phyloP scores from a whole-genome alignment of 1,139 yeast genomes.

The Insectozyma bohioensis region DNA sequence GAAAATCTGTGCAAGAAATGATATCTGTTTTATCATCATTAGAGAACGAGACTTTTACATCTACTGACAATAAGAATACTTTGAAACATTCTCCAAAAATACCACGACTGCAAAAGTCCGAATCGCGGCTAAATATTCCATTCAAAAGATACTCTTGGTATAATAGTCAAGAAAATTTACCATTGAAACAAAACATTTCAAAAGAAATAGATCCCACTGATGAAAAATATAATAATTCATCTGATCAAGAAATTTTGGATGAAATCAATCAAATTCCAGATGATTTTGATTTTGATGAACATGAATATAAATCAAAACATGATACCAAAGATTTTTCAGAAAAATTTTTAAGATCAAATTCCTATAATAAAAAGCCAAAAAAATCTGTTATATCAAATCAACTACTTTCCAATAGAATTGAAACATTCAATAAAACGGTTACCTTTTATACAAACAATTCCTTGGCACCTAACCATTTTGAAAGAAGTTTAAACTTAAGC shows the following conservation, averaged over 20 bases:
- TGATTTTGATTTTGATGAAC: slow-evolving; percentile 52
- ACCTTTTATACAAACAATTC: slow-evolving; percentile 44
- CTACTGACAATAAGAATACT: background rate
- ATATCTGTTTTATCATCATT: slow-evolving; percentile 19
- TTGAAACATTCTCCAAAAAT: background rate
- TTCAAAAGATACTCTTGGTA: slow-evolving; percentile 36
- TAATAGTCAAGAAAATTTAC: slow-evolving; percentile 30
- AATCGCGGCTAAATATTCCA: slow-evolving; percentile 8
- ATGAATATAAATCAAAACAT: slow-evolving; percentile 1
- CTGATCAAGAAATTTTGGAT: slow-evolving; percentile 45
- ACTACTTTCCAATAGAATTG: slow-evolving; percentile 43
- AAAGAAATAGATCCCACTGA: slow-evolving; percentile 10
- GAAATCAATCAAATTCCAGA: slow-evolving; percentile 60
- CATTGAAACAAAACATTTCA: slow-evolving; percentile 14
- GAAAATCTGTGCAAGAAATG: slow-evolving; percentile 28
- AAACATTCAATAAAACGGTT: slow-evolving; percentile 53
- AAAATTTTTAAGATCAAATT: slow-evolving; percentile 30
- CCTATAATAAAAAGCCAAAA: slow-evolving; percentile 39
- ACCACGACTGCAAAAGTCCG: background rate
- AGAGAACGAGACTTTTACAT: too few relatives aligned
- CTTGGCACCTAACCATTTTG: slow-evolving; percentile 10
- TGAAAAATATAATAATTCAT: slow-evolving; percentile 15
- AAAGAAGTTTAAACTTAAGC: slow-evolving; percentile 23
- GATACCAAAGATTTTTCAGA: slow-evolving; percentile 19
- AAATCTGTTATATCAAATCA: slow-evolving; percentile 26